Conservation (phyloP, 1,284 basidiomycete species). For the Leccinum huronense region DNA sequence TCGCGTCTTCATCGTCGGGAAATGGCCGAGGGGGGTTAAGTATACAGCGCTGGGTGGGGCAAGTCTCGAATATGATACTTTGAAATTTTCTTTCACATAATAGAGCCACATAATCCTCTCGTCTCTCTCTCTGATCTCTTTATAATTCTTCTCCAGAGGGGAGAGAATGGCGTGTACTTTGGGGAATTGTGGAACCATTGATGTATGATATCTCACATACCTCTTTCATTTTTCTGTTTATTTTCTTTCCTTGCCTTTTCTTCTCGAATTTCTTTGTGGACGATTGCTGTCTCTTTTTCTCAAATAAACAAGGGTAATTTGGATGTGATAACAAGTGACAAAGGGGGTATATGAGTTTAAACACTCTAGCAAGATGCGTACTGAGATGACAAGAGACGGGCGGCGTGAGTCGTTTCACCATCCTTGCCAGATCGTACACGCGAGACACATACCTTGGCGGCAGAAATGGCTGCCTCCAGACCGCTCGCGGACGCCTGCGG, state of each 20-base stretch:
- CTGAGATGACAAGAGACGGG: slow-evolving; percentile 4
- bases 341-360: background rate
- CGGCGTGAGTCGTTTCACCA: background rate
- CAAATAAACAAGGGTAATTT: slow-evolving; percentile 17
- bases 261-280: slow-evolving; percentile 5
- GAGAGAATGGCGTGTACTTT: slow-evolving; percentile 12
- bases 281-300: background rate
- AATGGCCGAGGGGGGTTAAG: slow-evolving; percentile 39
- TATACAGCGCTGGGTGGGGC: slow-evolving; percentile 12
- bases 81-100: slow-evolving; percentile 14
- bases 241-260: background rate
- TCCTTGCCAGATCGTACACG: background rate
- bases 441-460: slow-evolving; percentile 22
- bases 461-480: slow-evolving; percentile 32
- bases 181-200: slow-evolving; percentile 29
- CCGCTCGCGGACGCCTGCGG: slow-evolving; percentile 35
- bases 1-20: slow-evolving; percentile 46
- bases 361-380: slow-evolving; percentile 7
- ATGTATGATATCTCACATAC: slow-evolving; percentile 33
- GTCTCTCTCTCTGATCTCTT: slow-evolving; percentile 3
- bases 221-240: slow-evolving; percentile 6
- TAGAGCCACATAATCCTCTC: slow-evolving; percentile 12
- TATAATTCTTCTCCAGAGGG: background rate
- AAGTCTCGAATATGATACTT: slow-evolving; percentile 17
- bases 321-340: background rate